phyloP scores from a whole-genome alignment of 2,329 filamentous ascomycete species.

The Xylaria sp. region DNA sequence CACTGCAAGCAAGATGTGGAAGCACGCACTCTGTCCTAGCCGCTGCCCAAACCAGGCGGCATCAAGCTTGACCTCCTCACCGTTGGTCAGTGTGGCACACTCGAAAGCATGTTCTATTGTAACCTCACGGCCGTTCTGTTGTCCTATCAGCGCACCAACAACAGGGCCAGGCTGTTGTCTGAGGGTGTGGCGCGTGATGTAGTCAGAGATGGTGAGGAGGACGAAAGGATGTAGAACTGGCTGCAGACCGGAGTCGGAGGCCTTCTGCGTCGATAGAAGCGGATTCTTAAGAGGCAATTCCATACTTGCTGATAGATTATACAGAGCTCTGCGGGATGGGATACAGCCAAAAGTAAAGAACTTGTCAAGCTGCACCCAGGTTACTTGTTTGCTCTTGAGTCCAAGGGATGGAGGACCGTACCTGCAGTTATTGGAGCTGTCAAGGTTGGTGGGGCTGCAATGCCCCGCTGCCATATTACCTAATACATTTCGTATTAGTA shows the following conservation, averaged over 20 bases:
- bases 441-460: slow-evolving; percentile 14
- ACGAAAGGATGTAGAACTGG: slow-evolving; percentile 92
- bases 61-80: slow-evolving; percentile 72
- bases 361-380: slow-evolving; percentile 20
- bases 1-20: neutral
- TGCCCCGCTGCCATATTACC: slow-evolving; percentile 11
- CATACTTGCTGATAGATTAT: slow-evolving; percentile 54
- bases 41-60: slow-evolving; percentile 78
- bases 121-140: slow-evolving; percentile 89
- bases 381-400: slow-evolving; percentile 20
- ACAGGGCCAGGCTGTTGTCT: slow-evolving; percentile 79
- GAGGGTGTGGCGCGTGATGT: slow-evolving; percentile 89
- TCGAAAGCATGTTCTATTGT: slow-evolving; percentile 95
- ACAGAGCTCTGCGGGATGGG: neutral
- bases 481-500: neutral
- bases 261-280: slow-evolving; percentile 73
- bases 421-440: slow-evolving; percentile 10
- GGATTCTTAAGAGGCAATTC: slow-evolving; percentile 60
- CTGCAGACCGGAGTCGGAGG: slow-evolving; percentile 78
- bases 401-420: neutral
- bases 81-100: slow-evolving; percentile 67
- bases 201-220: slow-evolving; percentile 95
- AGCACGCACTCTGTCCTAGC: slow-evolving; percentile 80
- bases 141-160: slow-evolving; percentile 87
- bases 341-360: slow-evolving; percentile 14